Evolutionary conservation across 495 filamentous ascomycete genomes (phyloP), one percentile per base, ranked within the genome.

Genomic region (Aspergillus sclerotiicarbonarius): DNA sequence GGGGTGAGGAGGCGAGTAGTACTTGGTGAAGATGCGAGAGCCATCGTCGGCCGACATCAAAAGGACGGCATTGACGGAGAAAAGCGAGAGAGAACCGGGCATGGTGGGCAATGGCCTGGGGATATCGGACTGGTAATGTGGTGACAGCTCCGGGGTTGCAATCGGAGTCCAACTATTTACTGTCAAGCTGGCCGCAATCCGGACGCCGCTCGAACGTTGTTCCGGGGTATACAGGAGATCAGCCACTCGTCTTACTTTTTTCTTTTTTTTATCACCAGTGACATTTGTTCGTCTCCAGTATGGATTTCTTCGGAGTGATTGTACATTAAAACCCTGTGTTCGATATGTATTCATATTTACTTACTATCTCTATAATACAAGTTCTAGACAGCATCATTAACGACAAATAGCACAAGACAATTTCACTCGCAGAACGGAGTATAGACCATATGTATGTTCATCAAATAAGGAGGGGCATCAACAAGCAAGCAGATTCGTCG

Each of bases 1-100:
- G 62, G 86, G 80, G 75, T 97, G 94, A 51, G 91, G 93, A 50
- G 90, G 82, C 57, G 81, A 88, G 82, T 94, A 98, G 84, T 98
- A 98, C 77, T 96, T 96, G 51, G 91, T 81, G 71, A 96, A 91
- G 77, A 98, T 89, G 64, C 94, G 87, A 58, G 88, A 88, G 64
- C 88, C 87, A 67, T 97, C 92, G 68, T 94, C 87, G 59, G 88
- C 85, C 64, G 85, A 89, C 76, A 97, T 88, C 69, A 96, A 84
- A 72, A 97, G 83, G 76, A 98, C 87, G 63, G 92, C 92, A 71
- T 92, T 92, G 65, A 97, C 87, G 57, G 90, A 90, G 79, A 94
- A 93, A 59, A 98, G 85, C 57, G 91, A 91, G 72, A 98, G 66
- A 56, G 75, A 68, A 54, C 74, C 76, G 10, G 72, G 68, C 76